These are phyloP conservation scores for Aspergillus intermedius DNA, from an alignment of 2,329 filamentous ascomycete genomes.

Conservation along the genomic window DNA sequence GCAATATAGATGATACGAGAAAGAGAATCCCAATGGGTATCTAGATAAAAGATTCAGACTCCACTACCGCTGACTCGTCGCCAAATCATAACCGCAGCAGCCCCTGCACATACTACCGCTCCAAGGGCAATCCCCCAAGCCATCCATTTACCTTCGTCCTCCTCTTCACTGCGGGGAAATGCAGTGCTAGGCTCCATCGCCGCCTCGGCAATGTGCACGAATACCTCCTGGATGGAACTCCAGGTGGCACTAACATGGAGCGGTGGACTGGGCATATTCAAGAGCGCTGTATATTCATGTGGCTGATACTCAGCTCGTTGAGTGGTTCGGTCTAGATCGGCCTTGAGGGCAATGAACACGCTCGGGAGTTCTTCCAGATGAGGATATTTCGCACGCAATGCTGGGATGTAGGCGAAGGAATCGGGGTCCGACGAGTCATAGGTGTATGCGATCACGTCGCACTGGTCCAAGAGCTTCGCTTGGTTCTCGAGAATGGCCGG, in stretches of 20 bases:
- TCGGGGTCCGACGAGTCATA: conserved; percentile 97
- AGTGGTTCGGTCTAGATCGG: conserved; percentile 93
- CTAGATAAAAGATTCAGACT: conserved; percentile 11
- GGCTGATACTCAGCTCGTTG: conserved; percentile 86
- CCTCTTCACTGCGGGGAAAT: conserved; percentile 85
- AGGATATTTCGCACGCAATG: conserved; percentile 69
- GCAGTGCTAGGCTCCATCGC: conserved; percentile 83
- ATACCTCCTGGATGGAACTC: conserved; percentile 89
- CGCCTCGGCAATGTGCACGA: conserved; percentile 83
- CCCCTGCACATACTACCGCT: conserved; percentile 56
- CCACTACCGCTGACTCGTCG: conserved; percentile 40
- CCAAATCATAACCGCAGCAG: conserved; percentile 56
- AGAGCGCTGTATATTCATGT: conserved; percentile 76
- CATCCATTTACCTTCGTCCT: conserved; percentile 68
- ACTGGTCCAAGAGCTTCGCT: conserved; percentile 74
- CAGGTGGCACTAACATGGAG: conserved; percentile 93
- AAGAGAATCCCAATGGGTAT: conserved; percentile 1
- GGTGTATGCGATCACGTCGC: conserved; percentile 88
- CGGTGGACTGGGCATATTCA: conserved; percentile 78
- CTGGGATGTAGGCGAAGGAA: conserved; percentile 85
- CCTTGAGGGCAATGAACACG: conserved; percentile 89
- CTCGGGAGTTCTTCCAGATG: conserved; percentile 84
- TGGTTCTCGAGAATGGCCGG: conserved; percentile 89
- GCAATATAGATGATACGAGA: not conserved
- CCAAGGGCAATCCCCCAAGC: conserved; percentile 79